A percentile compares a stretch with the other conserved stretches of the same genome.
Conservation (phyloP, 257 asterid genomes). For the Salvia splendens region DNA sequence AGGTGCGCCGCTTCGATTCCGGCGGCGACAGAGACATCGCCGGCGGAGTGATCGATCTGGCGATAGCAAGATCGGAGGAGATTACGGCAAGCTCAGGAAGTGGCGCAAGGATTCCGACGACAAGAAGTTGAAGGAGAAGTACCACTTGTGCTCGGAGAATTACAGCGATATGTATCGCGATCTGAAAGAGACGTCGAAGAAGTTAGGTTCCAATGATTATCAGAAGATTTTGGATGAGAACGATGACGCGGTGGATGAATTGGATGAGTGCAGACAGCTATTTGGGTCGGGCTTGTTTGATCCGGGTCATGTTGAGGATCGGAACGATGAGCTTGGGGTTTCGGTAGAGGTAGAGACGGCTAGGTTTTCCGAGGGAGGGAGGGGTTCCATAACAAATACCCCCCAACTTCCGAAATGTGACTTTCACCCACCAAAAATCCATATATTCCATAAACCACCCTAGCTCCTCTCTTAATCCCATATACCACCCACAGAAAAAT, state of each 20-base stretch:
- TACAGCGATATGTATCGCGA: slow-evolving; percentile 31
- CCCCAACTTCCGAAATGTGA: no score
- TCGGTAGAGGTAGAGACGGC: no score
- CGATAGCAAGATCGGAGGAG: no score
- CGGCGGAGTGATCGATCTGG: no score
- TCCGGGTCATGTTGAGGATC: slow-evolving; percentile 34
- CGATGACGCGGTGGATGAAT: slow-evolving; percentile 29
- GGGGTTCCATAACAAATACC: no score
- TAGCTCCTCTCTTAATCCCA: no score
- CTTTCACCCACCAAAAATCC: no score
- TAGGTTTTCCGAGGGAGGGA: no score
- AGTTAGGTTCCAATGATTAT: neutral
- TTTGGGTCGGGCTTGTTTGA: slow-evolving; percentile 23
- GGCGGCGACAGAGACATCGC: no score
- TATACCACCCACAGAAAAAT: no score
- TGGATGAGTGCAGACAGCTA: slow-evolving; percentile 28
- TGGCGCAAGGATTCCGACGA: slow-evolving; percentile 18
- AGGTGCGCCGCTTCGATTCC: no score
- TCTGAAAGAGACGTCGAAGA: slow-evolving; percentile 19
- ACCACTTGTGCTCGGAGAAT: slow-evolving; percentile 32
- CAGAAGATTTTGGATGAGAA: neutral
- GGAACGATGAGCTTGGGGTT: slow-evolving; percentile 29
- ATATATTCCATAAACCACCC: no score
- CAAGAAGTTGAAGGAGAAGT: slow-evolving; percentile 23
- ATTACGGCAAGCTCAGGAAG: slow-evolving; percentile 21